Evolutionary conservation across 2,329 filamentous ascomycete genomes (phyloP).

Genomic region (Gyromitra esculenta): DNA sequence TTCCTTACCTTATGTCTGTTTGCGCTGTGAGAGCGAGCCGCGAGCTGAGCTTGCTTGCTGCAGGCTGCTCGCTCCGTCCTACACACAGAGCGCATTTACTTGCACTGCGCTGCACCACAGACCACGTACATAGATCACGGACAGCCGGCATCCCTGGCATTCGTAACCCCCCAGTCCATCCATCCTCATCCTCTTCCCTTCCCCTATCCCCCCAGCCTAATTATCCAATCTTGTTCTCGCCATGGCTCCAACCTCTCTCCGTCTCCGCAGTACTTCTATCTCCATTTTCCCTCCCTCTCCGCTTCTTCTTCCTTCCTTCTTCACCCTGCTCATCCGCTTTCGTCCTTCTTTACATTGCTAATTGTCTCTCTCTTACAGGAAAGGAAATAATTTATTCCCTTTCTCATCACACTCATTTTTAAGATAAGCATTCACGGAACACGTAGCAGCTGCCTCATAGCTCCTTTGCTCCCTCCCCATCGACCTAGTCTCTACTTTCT

Average conservation of each 20-base stretch:
- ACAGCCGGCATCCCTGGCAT: not conserved
- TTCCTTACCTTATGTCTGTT: constrained; percentile 1
- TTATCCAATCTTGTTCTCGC: constrained; percentile 3
- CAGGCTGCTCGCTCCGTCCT: not conserved
- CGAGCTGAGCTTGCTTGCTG: constrained; percentile 18
- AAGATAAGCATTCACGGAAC: constrained; percentile 41
- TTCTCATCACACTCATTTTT: constrained; percentile 49
- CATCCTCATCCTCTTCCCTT: not conserved
- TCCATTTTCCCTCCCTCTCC: constrained; percentile 28
- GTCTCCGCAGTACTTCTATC: constrained; percentile 48
- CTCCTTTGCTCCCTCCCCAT: not conserved
- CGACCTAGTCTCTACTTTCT: not conserved
- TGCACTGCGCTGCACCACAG: not conserved
- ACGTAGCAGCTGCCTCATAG: constrained; percentile 24
- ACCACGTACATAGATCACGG: not conserved
- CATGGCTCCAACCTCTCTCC: constrained; percentile 7
- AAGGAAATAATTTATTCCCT: constrained; percentile 40
- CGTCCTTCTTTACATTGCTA: constrained; percentile 38
- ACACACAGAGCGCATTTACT: not conserved
- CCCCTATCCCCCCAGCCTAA: not conserved
- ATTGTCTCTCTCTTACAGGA: constrained; percentile 40
- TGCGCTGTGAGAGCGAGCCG: not conserved
- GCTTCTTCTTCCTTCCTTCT: constrained; percentile 17
- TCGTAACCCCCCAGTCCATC: not conserved
- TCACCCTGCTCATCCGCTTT: constrained; percentile 31